A percentile compares a stretch with the other conserved stretches of the same genome.
These are phyloP conservation scores for Acacia concinna DNA, from an alignment of 331 rosid species.

Conservation along the genomic window DNA sequence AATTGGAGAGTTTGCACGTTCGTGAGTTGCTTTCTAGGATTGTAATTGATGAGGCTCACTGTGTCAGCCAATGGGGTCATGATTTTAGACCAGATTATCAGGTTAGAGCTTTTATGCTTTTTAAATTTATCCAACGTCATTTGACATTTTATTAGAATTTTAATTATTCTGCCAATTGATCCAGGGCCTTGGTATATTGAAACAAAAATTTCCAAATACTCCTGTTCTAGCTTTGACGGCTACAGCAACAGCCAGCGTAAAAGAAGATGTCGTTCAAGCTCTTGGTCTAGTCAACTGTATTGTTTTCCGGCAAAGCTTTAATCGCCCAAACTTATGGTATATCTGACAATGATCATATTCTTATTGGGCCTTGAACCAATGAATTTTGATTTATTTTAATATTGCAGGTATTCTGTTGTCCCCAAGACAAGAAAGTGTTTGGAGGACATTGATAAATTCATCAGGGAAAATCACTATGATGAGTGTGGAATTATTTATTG, in stretches of 20 bases:
- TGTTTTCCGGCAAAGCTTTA: constrained; percentile 93
- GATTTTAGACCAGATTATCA: constrained; percentile 99
- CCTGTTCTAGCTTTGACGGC: constrained; percentile 98
- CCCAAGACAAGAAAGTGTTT: constrained; percentile 90
- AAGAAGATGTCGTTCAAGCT: constrained; percentile 98
- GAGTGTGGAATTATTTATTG: constrained; percentile 96
- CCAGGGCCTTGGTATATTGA: constrained; percentile 97
- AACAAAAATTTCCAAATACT: constrained; percentile 86
- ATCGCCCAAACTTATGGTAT: constrained; percentile 90
- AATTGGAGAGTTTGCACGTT: constrained; percentile 73
- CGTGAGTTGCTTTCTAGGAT: constrained; percentile 89
- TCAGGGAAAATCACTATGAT: constrained; percentile 79
- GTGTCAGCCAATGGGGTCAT: constrained; percentile 99
- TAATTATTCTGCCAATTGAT: constrained; percentile 35
- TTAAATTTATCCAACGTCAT: constrained; percentile 18
- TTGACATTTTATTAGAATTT: constrained; percentile 19
- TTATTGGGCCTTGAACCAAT: constrained; percentile 20
- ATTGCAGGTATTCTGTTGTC: constrained; percentile 79
- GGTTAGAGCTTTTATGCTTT: constrained; percentile 47
- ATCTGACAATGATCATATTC: constrained; percentile 28
- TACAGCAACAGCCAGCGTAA: constrained; percentile 97
- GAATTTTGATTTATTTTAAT: constrained; percentile 26
- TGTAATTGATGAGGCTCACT: constrained; percentile 97
- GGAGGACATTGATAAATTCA: constrained; percentile 88
- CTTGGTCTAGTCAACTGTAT: constrained; percentile 91